Evolutionary conservation across 352 stramenopile species (phyloP).

Genomic region (Globisporangium orthogonon): DNA sequence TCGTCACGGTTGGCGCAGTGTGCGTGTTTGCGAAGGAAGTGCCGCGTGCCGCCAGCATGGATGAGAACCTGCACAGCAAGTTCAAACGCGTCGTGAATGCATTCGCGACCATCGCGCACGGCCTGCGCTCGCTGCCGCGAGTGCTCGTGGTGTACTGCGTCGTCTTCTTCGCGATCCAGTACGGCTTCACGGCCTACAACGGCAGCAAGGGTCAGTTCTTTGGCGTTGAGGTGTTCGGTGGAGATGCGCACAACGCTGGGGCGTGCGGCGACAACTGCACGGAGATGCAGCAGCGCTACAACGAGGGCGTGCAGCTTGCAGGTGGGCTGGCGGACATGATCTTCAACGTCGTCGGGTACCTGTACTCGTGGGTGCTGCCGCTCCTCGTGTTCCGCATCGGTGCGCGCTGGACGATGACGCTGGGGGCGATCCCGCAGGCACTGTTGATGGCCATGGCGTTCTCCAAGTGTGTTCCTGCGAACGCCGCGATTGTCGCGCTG

Average conservation of each 20-base stretch:
- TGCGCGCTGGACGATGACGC: constrained; percentile 25
- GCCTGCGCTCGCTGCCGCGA: constrained; percentile 33
- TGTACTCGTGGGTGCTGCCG: constrained; percentile 39
- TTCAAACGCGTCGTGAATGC: constrained; percentile 22
- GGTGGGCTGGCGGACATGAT: constrained; percentile 36
- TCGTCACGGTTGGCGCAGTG: constrained; percentile 40
- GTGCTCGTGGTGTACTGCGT: constrained; percentile 37
- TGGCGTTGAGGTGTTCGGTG: constrained; percentile 38
- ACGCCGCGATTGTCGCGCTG: constrained; percentile 31
- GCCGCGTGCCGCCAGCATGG: constrained; percentile 13
- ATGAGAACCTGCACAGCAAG: constrained; percentile 9
- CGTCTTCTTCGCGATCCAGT: constrained; percentile 41
- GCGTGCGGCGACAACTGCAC: constrained; percentile 31
- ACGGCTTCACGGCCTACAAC: constrained; percentile 51
- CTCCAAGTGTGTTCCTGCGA: constrained; percentile 20
- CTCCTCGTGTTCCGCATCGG: constrained; percentile 28
- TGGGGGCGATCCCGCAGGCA: constrained; percentile 30
- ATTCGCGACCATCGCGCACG: constrained; percentile 38
- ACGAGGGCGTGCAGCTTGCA: constrained; percentile 30
- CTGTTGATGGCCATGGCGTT: constrained; percentile 43
- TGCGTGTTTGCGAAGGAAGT: constrained; percentile 55
- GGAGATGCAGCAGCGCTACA: constrained; percentile 31
- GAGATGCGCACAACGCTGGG: constrained; percentile 28
- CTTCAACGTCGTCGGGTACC: constrained; percentile 31
- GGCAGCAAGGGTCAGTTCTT: constrained; percentile 62